Conservation (phyloP, 2,329 filamentous ascomycete species). For the Scedosporium boydii region DNA sequence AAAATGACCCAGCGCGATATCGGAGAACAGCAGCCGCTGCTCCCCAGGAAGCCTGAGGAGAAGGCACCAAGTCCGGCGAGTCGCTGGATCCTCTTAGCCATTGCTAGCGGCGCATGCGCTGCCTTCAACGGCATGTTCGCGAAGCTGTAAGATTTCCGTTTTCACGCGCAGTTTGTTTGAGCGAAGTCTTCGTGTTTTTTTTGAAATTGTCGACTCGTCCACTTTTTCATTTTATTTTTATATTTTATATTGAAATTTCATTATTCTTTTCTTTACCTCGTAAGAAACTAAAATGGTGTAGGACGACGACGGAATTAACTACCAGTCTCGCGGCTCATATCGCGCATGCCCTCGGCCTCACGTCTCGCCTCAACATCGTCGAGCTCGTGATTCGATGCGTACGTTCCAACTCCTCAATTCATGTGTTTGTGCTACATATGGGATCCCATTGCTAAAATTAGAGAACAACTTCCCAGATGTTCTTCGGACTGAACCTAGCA, state of each 20-base stretch:
- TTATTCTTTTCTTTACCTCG: too few relatives aligned
- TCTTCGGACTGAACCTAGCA: constrained; percentile 64
- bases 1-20: neutral
- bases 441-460: neutral
- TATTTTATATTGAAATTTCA: too few relatives aligned
- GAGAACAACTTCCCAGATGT: constrained; percentile 38
- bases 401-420: constrained; percentile 16
- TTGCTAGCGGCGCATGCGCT: constrained; percentile 68
- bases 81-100: constrained; percentile 57
- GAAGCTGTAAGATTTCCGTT: constrained; percentile 64
- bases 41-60: neutral
- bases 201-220: too few relatives aligned
- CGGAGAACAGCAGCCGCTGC: neutral
- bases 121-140: constrained; percentile 78
- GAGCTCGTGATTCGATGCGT: constrained; percentile 41
- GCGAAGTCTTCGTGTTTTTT: too few relatives aligned
- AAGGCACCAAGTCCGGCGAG: neutral
- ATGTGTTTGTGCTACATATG: neutral
- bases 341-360: constrained; percentile 33
- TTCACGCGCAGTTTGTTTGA: too few relatives aligned
- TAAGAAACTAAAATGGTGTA: constrained; percentile 13
- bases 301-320: constrained; percentile 48
- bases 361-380: constrained; percentile 28
- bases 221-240: too few relatives aligned
- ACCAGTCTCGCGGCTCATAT: constrained; percentile 34